Evolutionary conservation across 352 stramenopile genomes (phyloP).

Genomic region (Pythium oligandrum): DNA sequence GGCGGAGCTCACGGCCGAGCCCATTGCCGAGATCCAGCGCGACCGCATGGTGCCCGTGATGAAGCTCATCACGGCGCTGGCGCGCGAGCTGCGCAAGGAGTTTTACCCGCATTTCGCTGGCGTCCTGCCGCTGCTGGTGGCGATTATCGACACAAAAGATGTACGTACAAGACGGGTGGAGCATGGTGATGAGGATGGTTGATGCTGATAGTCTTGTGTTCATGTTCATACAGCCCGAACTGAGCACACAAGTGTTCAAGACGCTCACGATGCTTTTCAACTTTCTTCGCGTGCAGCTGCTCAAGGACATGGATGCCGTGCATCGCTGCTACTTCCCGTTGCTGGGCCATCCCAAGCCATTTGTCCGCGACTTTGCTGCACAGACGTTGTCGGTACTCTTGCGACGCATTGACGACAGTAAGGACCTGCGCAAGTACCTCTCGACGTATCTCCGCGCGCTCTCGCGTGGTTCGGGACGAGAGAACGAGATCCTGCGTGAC

Average conservation of each 20-base stretch:
- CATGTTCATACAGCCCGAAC: conserved; percentile 47
- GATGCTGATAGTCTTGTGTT: not conserved
- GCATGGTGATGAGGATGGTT: no score
- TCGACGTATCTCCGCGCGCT: conserved; percentile 72
- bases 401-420: conserved; percentile 65
- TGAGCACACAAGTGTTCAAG: conserved; percentile 90
- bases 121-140: conserved; percentile 59
- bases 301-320: conserved; percentile 87
- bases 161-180: conserved; percentile 21
- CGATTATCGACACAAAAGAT: conserved; percentile 82
- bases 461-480: conserved; percentile 48
- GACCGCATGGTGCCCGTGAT: conserved; percentile 70
- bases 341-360: conserved; percentile 77
- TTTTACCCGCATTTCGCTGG: conserved; percentile 81
- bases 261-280: conserved; percentile 89
- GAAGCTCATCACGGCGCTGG: conserved; percentile 78
- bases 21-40: conserved; percentile 53
- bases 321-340: conserved; percentile 89
- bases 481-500: conserved; percentile 68
- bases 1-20: conserved; percentile 47
- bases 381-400: conserved; percentile 84
- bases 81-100: conserved; percentile 77
- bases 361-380: conserved; percentile 87
- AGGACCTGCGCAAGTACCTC: conserved; percentile 80
- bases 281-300: conserved; percentile 75